These are phyloP conservation scores for Aspergillus ochraceus DNA, from an alignment of 2,329 filamentous ascomycete species.

Conservation along the genomic window DNA sequence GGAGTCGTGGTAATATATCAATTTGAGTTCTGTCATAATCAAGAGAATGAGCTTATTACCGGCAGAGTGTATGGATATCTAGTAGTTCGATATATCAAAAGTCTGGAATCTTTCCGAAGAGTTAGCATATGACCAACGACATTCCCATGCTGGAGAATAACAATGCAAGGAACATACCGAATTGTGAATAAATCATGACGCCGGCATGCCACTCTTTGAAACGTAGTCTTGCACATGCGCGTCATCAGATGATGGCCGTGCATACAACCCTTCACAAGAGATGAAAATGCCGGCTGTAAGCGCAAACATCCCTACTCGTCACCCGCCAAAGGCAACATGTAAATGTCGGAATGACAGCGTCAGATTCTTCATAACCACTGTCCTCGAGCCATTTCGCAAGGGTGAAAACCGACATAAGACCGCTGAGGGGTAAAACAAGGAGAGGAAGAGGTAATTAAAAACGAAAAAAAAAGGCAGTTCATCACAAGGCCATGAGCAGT, in stretches of 20 bases:
- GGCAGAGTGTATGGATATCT: not conserved
- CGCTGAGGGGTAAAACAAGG: slow-evolving; percentile 4
- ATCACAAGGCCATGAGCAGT: not conserved
- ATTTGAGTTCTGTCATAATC: not conserved
- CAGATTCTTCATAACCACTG: not conserved
- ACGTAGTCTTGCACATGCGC: not conserved
- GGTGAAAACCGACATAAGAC: not conserved
- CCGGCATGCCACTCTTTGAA: slow-evolving; percentile 26
- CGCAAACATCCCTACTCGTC: slow-evolving; percentile 2
- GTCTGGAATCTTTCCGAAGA: slow-evolving; percentile 4
- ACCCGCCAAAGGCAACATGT: not conserved
- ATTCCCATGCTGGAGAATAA: not conserved
- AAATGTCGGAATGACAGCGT: not conserved
- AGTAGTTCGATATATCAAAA: slow-evolving; percentile 3
- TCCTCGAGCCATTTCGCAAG: not conserved
- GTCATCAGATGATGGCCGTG: slow-evolving; percentile 4
- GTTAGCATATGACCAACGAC: slow-evolving; percentile 18
- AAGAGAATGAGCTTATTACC: not conserved
- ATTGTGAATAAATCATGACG: slow-evolving; percentile 25
- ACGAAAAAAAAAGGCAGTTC: slow-evolving; percentile 5
- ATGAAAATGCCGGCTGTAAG: slow-evolving; percentile 25
- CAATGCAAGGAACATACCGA: slow-evolving; percentile 23
- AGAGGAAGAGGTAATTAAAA: not conserved
- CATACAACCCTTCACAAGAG: not conserved
- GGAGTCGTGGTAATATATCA: not conserved